Evolutionary conservation across 2,329 filamentous ascomycete species (phyloP), one percentile per base, ranked within the genome.

Genomic region (Trichophyton mentagrophytes): DNA sequence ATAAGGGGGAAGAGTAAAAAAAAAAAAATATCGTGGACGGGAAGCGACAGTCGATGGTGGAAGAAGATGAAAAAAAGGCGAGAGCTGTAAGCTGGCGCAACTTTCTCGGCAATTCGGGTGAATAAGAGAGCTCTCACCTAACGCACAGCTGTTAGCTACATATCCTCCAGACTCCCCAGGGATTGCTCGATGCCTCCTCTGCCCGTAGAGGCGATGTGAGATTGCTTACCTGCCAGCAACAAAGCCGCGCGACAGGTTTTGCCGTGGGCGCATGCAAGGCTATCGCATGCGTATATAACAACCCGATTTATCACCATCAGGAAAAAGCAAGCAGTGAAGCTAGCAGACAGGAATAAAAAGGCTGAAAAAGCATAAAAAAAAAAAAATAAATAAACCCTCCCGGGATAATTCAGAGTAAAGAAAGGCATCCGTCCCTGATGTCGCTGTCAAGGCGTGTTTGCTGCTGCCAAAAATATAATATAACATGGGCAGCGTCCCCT

Each of bases 201-300:
- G 22, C 20, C 20, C 20, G 22, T 17, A n/a, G 51, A 55, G 51
- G 13, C 27, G 51, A 36, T 6, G 13, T 11, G 25, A 20, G 15
- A 17, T 36, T 55, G 51, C 27, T 15, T 55, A 36, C 25, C 33
- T 36, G n/a, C 51, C 27, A 55, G 51, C 25, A 30, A 25, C 8
- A 55, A 30, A n/a, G 27, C 11, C 27, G 51, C 51, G 27, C 51
- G 51, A 55, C 27, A 33, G 27, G 51, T 55, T 20, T 36, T 36
- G 51, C 51, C 27, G 51, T 36, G 51, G 51, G 51, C 51, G 51
- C 51, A 55, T 55, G 51, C 51, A 55, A 55, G 51, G 51, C 51
- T 55, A 55, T 55, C 51, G 51, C 51, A 53, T 55, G 51, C 51
- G 51, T 55, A 55, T 55, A 55, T 55, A 55, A n/a, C 30, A 55